Percentiles rank a stretch among this genome's conserved stretches.
Evolutionary conservation across 2,329 filamentous ascomycete species (phyloP).

Genomic region (Fusarium tuaranense): DNA sequence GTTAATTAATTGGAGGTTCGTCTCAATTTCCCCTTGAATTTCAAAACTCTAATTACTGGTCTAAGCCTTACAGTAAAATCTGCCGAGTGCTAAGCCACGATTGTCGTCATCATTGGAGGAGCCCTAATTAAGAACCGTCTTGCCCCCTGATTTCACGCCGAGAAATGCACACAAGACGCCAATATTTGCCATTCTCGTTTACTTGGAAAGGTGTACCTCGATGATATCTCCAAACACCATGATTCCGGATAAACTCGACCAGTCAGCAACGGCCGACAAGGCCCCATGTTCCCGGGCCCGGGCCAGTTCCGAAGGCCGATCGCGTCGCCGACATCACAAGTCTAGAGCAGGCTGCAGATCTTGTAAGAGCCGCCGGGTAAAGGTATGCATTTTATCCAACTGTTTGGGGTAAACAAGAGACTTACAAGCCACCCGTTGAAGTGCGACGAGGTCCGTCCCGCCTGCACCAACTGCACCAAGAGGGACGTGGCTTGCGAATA

Average conservation of each 20-base stretch:
- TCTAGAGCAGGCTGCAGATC: background rate
- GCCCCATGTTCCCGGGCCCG: background rate
- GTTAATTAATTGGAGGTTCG: background rate
- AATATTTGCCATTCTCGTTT: background rate
- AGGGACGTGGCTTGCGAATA: background rate
- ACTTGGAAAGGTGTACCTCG: background rate
- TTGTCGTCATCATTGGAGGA: background rate
- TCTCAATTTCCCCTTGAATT: background rate
- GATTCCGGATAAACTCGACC: background rate
- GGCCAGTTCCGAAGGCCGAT: background rate
- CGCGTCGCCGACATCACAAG: background rate
- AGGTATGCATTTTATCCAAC: background rate
- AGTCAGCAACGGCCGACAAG: background rate
- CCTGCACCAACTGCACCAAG: background rate
- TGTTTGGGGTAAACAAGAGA: fast-evolving
- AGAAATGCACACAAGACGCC: background rate
- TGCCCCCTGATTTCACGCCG: background rate
- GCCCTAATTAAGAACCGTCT: background rate
- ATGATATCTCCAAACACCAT: background rate
- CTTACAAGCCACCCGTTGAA: background rate
- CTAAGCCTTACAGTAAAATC: background rate
- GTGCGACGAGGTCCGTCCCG: background rate
- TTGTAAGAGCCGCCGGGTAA: background rate
- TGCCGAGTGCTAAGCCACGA: background rate
- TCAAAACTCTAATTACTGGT: background rate